Evolutionary conservation across 2,329 filamentous ascomycete genomes (phyloP), one percentile per base, ranked within the genome.

Genomic region (Botrytis deweyae): DNA sequence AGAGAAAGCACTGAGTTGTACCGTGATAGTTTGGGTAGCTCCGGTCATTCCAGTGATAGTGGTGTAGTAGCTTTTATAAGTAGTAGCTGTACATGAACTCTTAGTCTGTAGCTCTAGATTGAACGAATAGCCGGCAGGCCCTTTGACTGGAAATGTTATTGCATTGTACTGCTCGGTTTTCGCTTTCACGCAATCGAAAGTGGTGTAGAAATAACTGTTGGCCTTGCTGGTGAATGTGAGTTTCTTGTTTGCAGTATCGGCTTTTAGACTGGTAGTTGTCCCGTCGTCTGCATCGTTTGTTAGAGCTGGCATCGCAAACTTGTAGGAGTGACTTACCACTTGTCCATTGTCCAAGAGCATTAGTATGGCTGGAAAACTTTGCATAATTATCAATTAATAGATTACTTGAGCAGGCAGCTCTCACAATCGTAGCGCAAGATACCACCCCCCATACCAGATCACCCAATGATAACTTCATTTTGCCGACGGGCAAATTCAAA

Each of bases 131-230:
- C 82, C 82, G 14, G 83, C 77, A 18, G 85, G 83, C 6, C 84
- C 84, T 79, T 87, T 84, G 74, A 87, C 77, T 40, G 81, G 82
- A 79, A 88, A 87, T 42, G 83, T 83, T 64, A 88, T 76, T 4
- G 83, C 84, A 76, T 81, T 84, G 79, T 88, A 88, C 74, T 83
- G 83, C 67, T 85, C 82, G 66, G 81, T 83, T 25, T 80, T 80
- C 29, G 86, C 83, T 58, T 82, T 80, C 76, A 85, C 82, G 80
- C 87, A 88, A 0, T 80, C 77, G 72, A 88, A 85, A 2, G 84
- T 85, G 78, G 87, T 87, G 77, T 88, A 88, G 75, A 87, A 88
- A 81, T 88, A 88, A 20, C 86, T 85, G 40, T 76, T 78, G 25
- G 82, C 77, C 75, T 84, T 85, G 46, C 86, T 85, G n/a, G 83